Base-by-base conservation (phyloP, 2,329 filamentous ascomycete species). In the Cordyceps tenuipes region DNA sequence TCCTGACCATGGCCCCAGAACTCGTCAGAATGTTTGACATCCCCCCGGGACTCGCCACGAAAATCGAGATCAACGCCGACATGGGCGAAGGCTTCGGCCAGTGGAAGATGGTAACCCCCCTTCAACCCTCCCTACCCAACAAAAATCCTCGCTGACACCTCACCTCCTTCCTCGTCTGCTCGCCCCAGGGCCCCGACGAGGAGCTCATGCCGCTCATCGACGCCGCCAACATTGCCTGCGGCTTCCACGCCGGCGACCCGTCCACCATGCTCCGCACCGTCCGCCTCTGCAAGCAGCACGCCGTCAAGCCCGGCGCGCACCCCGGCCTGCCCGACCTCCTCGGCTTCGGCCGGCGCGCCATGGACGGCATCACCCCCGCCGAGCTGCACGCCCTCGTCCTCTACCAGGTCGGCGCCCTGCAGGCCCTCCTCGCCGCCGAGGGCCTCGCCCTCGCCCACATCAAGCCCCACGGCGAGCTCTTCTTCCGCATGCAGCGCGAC, bases 201-300 rank as follows among this genome's bases (percentile, higher is more conserved):
- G 81, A 86, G 60, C 70, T 87, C 15, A 81, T 87, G 61, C 79
- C 80, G 2, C 70, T 84, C 47, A 83, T 86, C 63, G 82, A 86
- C 66, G 78, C 82, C 66, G 84, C 83, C 19, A 86, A 86, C 64
- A 73, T 87, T 34, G 84, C 83, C 9, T 87, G 83, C 66, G 82
- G 81, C 1, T 82, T 82, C 63, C 81, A 83, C 62, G 81, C 77
- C 36, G 80, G 83, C 46, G 85, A 88, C 62, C 84, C 84, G 0
- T 66, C 82, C n/a, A 84, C 86, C 58, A 88, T 87, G 84, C 72
- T 79, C 52, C 75, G 82, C 60, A 87, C 83, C 0, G 79, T 87
- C 12, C 73, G 72, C 10, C 73, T 79, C 19, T 84, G 82, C 71
- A 86, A 85, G 69, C 68, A 76, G 47, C 78, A 84, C 69, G 75